Base-by-base conservation (phyloP, 2,329 filamentous ascomycete genomes). In the Apiospora marii region DNA sequence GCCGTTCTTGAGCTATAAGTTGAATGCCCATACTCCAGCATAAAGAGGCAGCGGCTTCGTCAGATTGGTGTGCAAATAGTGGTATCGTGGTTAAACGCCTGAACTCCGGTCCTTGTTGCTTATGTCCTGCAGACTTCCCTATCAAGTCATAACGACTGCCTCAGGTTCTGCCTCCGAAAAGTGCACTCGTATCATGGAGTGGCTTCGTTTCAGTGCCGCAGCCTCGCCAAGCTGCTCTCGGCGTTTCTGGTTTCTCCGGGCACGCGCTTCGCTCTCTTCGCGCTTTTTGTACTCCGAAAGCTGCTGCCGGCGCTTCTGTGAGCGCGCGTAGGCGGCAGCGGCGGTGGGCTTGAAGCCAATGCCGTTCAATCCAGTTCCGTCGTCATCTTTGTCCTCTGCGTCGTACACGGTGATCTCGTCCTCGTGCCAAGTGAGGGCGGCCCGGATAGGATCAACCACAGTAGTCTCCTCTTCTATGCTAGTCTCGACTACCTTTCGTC, bases 381-480 rank as follows among this genome's bases (percentile, higher is more conserved):
- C 91, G 77, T 92, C 91, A 74, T 92, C 90, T 74, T 88, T 86
- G 77, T 92, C 91, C 53, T 90, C 84, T 0, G 90, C 88, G 75
- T 92, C 88, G 79, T 92, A 91, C 41, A 92, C 85, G 1, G 91
- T 92, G 73, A 92, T 92, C 78, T 92, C 91, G 75, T 92, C 88
- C 75, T 92, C 89, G 76, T 90, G 90, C 91, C 91, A 92, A 1
- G 91, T 92, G 70, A 92, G 83, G 3, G 89, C 86, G 8, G 90
- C 89, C 48, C 89, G 85, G 13, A 90, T 78, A 0, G 88, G 88
- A 71, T 90, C 89, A 70, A 85, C 81, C 41, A 89, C 80, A 16
- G 82, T 83, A 12, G 82, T 80, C 12, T 83, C 81, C 22, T 74
- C 74, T 43, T 77, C 78, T 8, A 73, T 43, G 37, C 75, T 75